Conservation (phyloP, 306 rosid species). For the Vigna reflexopilosa region DNA sequence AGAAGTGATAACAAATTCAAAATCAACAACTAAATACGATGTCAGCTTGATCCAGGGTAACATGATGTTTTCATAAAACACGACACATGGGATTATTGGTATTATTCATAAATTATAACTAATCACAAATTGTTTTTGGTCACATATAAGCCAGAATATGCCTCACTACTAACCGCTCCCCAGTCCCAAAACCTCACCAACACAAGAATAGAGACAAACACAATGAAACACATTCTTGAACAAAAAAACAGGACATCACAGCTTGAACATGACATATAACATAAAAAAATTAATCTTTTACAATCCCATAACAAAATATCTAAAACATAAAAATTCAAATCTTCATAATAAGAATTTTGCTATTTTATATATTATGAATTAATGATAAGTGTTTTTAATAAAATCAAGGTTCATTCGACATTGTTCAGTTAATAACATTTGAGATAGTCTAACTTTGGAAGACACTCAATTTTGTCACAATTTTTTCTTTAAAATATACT, state of each 20-base stretch:
- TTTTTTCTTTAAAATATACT: no score
- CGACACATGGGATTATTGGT: not conserved
- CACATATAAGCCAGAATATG: conserved; percentile 14
- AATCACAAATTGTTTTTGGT: conserved; percentile 19
- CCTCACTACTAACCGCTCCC: no score
- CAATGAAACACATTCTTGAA: not conserved
- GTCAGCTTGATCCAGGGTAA: conserved; percentile 1
- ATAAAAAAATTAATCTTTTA: not conserved
- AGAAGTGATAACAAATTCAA: conserved; percentile 39
- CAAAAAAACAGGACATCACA: not conserved
- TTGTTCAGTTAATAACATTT: no score
- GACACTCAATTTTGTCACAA: no score
- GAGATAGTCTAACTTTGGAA: no score
- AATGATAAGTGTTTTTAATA: not conserved
- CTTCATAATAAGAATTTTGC: not conserved
- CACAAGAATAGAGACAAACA: not conserved
- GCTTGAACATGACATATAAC: not conserved
- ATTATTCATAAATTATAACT: not conserved
- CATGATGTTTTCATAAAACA: conserved; percentile 4
- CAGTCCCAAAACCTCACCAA: not conserved
- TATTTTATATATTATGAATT: not conserved
- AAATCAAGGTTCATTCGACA: not conserved
- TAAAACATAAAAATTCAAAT: not conserved
- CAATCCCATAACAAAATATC: not conserved
- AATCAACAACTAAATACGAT: conserved; percentile 37